These are phyloP conservation scores for Trichoderma citrinoviride DNA, from an alignment of 2,329 filamentous ascomycete genomes.

Conservation along the genomic window DNA sequence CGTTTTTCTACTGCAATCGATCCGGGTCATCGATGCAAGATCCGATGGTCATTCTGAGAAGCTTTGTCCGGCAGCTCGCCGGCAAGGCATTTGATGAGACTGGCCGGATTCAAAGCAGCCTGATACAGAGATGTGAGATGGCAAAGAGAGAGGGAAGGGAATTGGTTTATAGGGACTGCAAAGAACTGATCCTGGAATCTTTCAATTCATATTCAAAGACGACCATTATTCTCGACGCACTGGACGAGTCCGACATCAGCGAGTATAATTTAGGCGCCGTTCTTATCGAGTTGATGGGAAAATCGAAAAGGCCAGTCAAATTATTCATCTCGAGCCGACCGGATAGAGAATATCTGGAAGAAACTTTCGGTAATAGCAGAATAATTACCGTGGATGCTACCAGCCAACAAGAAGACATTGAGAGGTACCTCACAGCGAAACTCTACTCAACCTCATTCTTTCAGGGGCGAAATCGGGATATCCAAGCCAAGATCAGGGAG, in stretches of 20 bases:
- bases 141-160: slow-evolving; percentile 2
- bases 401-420: slow-evolving; percentile 24
- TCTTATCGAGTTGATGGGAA: slow-evolving; percentile 9
- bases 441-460: neutral
- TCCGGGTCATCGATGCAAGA: slow-evolving; percentile 20
- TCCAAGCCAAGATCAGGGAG: neutral
- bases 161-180: slow-evolving; percentile 19
- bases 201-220: slow-evolving; percentile 14
- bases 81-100: neutral
- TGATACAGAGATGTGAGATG: neutral
- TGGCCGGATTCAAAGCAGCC: neutral
- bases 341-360: slow-evolving; percentile 18
- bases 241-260: slow-evolving; percentile 24
- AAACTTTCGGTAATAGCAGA: neutral
- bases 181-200: slow-evolving; percentile 13
- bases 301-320: slow-evolving; percentile 22
- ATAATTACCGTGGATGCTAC: slow-evolving; percentile 21
- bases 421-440: slow-evolving; percentile 18
- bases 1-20: slow-evolving; percentile 25
- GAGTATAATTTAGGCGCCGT: slow-evolving; percentile 16
- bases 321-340: slow-evolving; percentile 24
- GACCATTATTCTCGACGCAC: slow-evolving; percentile 23
- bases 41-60: slow-evolving; percentile 20
- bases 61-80: slow-evolving; percentile 24
- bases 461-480: too few species aligned